These are phyloP conservation scores for Pseudocercospora macadamiae DNA, from an alignment of 2,329 filamentous ascomycete genomes.

Conservation along the genomic window DNA sequence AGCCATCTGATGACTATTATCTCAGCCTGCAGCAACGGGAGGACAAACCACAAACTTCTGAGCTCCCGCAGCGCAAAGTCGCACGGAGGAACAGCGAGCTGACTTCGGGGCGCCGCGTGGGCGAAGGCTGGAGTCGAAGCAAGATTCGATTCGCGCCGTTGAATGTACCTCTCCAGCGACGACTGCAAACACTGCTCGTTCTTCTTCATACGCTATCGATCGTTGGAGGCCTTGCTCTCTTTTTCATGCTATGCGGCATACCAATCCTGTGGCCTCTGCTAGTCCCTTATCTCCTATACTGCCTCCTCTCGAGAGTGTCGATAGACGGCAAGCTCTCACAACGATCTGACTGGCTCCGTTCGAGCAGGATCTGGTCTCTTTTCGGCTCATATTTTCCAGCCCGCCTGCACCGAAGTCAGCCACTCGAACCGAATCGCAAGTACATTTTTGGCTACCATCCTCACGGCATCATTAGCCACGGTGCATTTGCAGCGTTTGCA, in stretches of 20 bases:
- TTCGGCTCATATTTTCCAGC: conserved; percentile 95
- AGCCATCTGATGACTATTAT: conserved; percentile 25
- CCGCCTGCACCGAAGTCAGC: conserved; percentile 79
- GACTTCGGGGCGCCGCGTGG: conserved; percentile 56
- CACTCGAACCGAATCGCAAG: conserved; percentile 78
- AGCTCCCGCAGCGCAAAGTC: conserved; percentile 23
- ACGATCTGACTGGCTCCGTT: conserved; percentile 74
- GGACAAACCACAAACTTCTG: conserved; percentile 31
- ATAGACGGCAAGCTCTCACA: conserved; percentile 74
- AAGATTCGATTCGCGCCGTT: conserved; percentile 85
- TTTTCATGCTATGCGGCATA: conserved; percentile 89
- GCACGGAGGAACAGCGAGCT: conserved; percentile 43
- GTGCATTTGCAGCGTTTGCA: conserved; percentile 88
- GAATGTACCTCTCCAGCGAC: conserved; percentile 60
- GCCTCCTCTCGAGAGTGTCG: conserved; percentile 76
- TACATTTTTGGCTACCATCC: conserved; percentile 98
- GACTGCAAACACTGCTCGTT: conserved; percentile 54
- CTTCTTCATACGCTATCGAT: conserved; percentile 55
- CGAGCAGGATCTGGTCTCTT: conserved; percentile 76
- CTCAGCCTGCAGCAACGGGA: conserved; percentile 39
- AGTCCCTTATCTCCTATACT: conserved; percentile 78
- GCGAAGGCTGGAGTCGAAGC: conserved; percentile 55
- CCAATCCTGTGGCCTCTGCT: conserved; percentile 86
- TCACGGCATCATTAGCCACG: conserved; percentile 95
- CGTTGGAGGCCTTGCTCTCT: conserved; percentile 64